Base-by-base conservation (phyloP, 352 stramenopile genomes). In the Globisporangium viniferum region DNA sequence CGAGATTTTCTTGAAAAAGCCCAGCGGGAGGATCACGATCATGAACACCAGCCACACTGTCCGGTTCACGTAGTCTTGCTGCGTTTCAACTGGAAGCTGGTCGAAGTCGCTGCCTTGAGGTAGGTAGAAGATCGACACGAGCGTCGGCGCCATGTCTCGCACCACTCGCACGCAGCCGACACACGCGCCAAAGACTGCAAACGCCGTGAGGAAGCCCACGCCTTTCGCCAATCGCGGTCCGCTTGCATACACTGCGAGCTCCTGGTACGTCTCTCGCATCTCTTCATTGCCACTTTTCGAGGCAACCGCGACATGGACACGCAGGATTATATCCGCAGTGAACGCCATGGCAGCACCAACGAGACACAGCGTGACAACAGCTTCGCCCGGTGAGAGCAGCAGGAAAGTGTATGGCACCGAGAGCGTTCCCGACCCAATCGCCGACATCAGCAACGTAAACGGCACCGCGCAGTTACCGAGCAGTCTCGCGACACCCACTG, bases 171-270 rank as follows among this genome's bases (percentile, higher is more conserved):
- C 70, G 36, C 86, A 91, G 15, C 86, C 86, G 18, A 93, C 83
- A 62, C 86, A 93, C 0, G 83, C 86, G 48, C 86, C 86, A 72
- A 92, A 93, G 24, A 93, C 82, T 3, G 82, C 86, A 59, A 93
- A 86, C 14, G 81, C 84, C 14, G 86, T 89, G 56, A 88, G 75
- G 8, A 78, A 78, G 27, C 82, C 86, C 27, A 89, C 80, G 31
- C 89, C 35, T 62, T 77, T 72, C 59, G 80, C 76, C 33, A 93
- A 60, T 6, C 62, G 73, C 49, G 81, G 76, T 18, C 86, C 86
- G 9, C 81, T 80, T 35, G 83, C 80, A 66, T 77, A 77, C 62
- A 77, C 71, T 18, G 86, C 86, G 22, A 93, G 65, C 57, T 85
- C 73, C 59, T 93, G 84, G 61, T 90, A 93, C 67, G 82, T 91